A percentile compares a stretch with the other conserved stretches of the same genome.
Evolutionary conservation across 2,329 filamentous ascomycete species (phyloP).

Genomic region (Leptosphaerulina australis): DNA sequence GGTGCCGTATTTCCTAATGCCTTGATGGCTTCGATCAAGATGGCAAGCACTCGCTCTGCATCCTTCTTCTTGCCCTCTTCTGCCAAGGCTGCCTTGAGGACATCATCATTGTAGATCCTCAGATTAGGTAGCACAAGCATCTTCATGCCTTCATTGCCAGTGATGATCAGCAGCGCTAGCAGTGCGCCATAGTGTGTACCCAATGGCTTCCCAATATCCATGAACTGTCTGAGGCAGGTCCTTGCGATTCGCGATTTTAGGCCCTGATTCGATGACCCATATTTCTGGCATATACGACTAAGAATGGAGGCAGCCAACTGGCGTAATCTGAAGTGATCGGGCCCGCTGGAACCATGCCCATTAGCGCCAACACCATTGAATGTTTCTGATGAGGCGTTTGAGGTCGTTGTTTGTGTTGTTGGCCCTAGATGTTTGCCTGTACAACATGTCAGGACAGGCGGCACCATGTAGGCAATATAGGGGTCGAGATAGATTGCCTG

Average conservation of each 20-base stretch:
- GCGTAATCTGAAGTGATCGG: slow-evolving; percentile 76
- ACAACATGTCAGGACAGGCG: slow-evolving; percentile 88
- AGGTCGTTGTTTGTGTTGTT: slow-evolving; percentile 57
- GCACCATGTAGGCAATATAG: slow-evolving; percentile 73
- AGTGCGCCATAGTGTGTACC: slow-evolving; percentile 90
- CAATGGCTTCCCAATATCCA: slow-evolving; percentile 82
- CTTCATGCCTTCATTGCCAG: slow-evolving; percentile 69
- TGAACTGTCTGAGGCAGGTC: slow-evolving; percentile 90
- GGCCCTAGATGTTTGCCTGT: slow-evolving; percentile 80
- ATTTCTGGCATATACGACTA: slow-evolving; percentile 78
- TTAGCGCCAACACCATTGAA: slow-evolving; percentile 42
- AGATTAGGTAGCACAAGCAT: slow-evolving; percentile 70
- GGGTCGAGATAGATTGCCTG: slow-evolving; percentile 76
- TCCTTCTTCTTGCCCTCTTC: slow-evolving; percentile 63
- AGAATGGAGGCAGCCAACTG: slow-evolving; percentile 85
- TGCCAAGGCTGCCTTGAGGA: slow-evolving; percentile 59
- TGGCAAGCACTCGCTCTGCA: slow-evolving; percentile 64
- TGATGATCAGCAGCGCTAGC: slow-evolving; percentile 76
- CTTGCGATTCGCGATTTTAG: slow-evolving; percentile 87
- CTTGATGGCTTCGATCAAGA: slow-evolving; percentile 62
- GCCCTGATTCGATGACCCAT: slow-evolving; percentile 78
- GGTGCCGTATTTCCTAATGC: slow-evolving; percentile 57
- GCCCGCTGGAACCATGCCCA: slow-evolving; percentile 26
- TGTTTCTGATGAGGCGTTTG: slow-evolving; percentile 56
- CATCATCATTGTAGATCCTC: slow-evolving; percentile 63